Evolutionary conservation across 2,329 filamentous ascomycete species (phyloP).

Genomic region (Colletotrichum musae): DNA sequence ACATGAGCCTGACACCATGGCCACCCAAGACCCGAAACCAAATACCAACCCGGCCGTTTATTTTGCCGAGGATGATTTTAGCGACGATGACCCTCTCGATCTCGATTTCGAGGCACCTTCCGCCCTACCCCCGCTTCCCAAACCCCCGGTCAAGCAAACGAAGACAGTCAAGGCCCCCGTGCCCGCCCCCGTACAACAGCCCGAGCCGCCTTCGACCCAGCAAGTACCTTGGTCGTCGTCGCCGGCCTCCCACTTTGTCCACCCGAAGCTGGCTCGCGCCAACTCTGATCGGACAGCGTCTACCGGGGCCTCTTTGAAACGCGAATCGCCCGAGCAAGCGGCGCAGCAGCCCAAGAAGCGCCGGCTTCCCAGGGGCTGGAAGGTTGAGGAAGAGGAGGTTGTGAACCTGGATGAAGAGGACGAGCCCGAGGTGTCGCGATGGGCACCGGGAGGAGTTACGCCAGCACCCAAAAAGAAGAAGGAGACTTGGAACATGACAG

Average conservation of each 20-base stretch:
- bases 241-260: conserved; percentile 63
- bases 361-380: conserved; percentile 70
- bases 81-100: conserved; percentile 84
- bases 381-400: conserved; percentile 45
- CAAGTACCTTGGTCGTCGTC: conserved; percentile 82
- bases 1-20: conserved; percentile 50
- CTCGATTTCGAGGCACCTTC: conserved; percentile 75
- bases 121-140: conserved; percentile 56
- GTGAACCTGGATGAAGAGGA: conserved; percentile 50
- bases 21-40: conserved; percentile 37
- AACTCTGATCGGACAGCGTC: conserved; percentile 41
- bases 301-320: conserved; percentile 55
- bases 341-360: conserved; percentile 70
- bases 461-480: conserved; percentile 53
- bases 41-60: conserved; percentile 60
- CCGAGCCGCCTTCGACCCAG: conserved; percentile 42
- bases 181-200: neutral
- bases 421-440: conserved; percentile 33
- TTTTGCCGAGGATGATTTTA: conserved; percentile 87
- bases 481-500: conserved; percentile 78
- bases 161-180: conserved; percentile 43
- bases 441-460: conserved; percentile 43
- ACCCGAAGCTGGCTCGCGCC: conserved; percentile 48
- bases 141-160: conserved; percentile 45
- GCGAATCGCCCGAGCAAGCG: conserved; percentile 54